Evolutionary conservation across 2,329 filamentous ascomycete genomes (phyloP), one percentile per base, ranked within the genome.

Genomic region (Colletotrichum godetiae): DNA sequence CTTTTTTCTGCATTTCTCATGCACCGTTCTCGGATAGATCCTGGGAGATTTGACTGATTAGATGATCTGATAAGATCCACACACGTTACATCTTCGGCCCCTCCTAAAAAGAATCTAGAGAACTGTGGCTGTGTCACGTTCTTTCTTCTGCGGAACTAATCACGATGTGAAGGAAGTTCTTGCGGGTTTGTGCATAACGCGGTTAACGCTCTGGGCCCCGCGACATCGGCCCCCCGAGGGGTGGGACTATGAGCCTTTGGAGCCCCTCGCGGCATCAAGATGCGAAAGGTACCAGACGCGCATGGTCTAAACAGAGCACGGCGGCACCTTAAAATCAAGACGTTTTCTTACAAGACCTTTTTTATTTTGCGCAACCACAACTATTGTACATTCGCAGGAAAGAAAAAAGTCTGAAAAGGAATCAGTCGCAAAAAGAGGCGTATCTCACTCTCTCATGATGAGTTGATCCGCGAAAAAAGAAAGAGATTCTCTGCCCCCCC

Each of bases 301-400:
- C n/a, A n/a, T n/a, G n/a, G n/a, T n/a, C n/a, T 27, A 27, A 27
- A 27, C 27, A 27, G 27, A 27, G 27, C 27, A 27, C 27, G 27
- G 27, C 27, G 27, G 27, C 27, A 27, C 27, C 27, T 27, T 2
- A 4, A 27, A 27, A 27, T 27, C 27, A 4, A 27, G 27, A 27
- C 4, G 2, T 27, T 3, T 49, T 12, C 13, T 55, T 56, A 33
- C 42, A 56, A 59, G 19, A 49, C 19, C 19, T 49, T 49, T 37
- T 63, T 19, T 24, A 58, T 69, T 64, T 29, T 64, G 59, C 64
- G 67, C 33, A 73, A 56, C 55, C 64, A 59, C 22, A 64, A 11
- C 33, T 64, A 70, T 70, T 65, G 60, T 73, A 70, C 59, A 60
- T 11, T 35, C 5, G 33, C 13, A 33, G n/a, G 6, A 42, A 55